Evolutionary conservation across 148 eudicot genomes (phyloP).

Genomic region (Polygonum maritimum): DNA sequence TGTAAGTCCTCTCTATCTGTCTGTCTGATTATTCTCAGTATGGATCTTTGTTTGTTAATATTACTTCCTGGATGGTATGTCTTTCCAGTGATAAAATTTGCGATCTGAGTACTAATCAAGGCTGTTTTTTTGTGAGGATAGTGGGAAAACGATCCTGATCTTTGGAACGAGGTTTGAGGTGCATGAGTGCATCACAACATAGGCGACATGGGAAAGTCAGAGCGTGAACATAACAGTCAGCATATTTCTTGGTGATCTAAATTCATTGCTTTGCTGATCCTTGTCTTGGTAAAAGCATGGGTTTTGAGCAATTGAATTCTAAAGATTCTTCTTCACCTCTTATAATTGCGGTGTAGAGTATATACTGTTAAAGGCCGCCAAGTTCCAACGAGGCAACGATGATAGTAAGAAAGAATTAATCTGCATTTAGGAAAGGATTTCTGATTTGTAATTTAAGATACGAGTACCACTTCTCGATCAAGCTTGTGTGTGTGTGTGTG

Average conservation of each 20-base stretch:
- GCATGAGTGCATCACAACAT: neutral
- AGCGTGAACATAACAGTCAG: neutral
- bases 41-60: neutral
- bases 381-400: too few species aligned
- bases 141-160: slow-evolving; percentile 11
- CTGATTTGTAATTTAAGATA: neutral
- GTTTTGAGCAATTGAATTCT: too few species aligned
- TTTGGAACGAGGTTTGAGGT: slow-evolving; percentile 1
- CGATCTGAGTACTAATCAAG: neutral
- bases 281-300: too few species aligned
- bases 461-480: too few species aligned
- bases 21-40: neutral
- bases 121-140: neutral
- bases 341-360: neutral
- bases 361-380: neutral
- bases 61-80: too few species aligned
- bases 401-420: too few species aligned
- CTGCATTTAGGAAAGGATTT: neutral
- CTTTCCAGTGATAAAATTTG: neutral
- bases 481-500: too few species aligned
- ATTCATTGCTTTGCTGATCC: neutral
- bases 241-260: neutral
- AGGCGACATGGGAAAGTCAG: neutral
- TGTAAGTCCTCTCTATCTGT: slow-evolving; percentile 18
- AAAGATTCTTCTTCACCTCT: too few species aligned